A percentile compares a stretch with the other conserved stretches of the same genome.
Conservation (phyloP, 345 rosid genomes). For the Physaria fendleri region DNA sequence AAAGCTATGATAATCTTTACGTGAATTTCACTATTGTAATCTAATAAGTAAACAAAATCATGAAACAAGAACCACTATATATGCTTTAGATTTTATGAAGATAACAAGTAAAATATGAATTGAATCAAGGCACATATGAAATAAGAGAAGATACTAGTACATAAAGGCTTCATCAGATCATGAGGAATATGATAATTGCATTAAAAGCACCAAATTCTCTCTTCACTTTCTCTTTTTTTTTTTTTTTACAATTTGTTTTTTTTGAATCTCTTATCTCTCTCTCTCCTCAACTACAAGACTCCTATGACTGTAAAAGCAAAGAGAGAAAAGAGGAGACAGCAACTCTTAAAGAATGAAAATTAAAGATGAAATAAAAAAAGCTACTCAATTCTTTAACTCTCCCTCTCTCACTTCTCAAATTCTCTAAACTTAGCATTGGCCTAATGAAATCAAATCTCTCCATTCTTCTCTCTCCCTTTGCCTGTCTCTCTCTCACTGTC, state of each 20-base stretch:
- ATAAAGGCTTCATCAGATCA: conserved; percentile 20
- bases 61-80: neutral
- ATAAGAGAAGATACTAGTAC: conserved; percentile 14
- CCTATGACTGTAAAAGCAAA: conserved; percentile 46
- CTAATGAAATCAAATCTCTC: conserved; percentile 18
- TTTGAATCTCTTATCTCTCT: conserved; percentile 35
- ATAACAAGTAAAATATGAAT: conserved; percentile 14
- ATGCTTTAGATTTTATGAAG: neutral
- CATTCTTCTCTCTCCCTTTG: conserved; percentile 14
- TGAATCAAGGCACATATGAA: conserved; percentile 1
- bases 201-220: conserved; percentile 39
- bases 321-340: conserved; percentile 38
- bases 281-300: conserved; percentile 27
- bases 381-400: conserved; percentile 36
- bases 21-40: neutral
- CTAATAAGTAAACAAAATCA: neutral
- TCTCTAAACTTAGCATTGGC: conserved; percentile 19
- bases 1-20: neutral
- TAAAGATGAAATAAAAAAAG: conserved; percentile 27
- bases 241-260: conserved; percentile 46
- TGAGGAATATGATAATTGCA: conserved; percentile 42
- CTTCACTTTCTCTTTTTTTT: conserved; percentile 36
- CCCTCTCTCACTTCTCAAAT: conserved; percentile 17
- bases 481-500: conserved; percentile 21
- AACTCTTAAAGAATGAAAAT: conserved; percentile 43